These are phyloP conservation scores for Tolypocladium guangdongense DNA, from an alignment of 2,329 filamentous ascomycete genomes.

Conservation along the genomic window DNA sequence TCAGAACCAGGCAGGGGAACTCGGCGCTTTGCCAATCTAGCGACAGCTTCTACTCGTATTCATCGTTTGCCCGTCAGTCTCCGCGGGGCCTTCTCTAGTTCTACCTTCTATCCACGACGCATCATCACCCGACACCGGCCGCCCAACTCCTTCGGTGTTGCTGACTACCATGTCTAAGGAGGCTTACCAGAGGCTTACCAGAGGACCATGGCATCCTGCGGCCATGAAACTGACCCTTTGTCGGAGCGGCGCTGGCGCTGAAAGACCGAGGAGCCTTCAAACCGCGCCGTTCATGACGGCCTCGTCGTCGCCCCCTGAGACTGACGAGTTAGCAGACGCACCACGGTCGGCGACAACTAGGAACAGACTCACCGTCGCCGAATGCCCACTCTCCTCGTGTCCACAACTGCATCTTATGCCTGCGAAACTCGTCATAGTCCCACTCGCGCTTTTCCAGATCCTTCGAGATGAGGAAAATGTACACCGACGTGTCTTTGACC, in stretches of 20 bases:
- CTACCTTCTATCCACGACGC: not conserved
- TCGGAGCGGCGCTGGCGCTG: not conserved
- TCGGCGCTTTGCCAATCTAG: not conserved
- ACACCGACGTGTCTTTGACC: conserved; percentile 46
- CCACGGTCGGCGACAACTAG: not conserved
- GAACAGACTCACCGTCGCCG: conserved; percentile 21
- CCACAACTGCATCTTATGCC: conserved; percentile 55
- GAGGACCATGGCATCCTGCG: not conserved
- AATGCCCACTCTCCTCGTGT: conserved; percentile 38
- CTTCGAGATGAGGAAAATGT: conserved; percentile 46
- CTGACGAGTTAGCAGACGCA: not conserved
- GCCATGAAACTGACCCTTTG: not conserved
- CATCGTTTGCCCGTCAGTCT: not conserved
- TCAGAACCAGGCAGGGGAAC: not conserved
- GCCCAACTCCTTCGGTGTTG: not conserved
- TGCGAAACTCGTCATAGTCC: conserved; percentile 77
- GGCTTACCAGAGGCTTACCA: not conserved
- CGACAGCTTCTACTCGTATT: not conserved
- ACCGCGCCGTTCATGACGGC: not conserved
- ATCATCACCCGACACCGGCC: not conserved
- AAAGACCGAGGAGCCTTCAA: not conserved
- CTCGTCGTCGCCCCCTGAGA: not conserved
- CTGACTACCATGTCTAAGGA: not conserved
- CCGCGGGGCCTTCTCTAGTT: not conserved
- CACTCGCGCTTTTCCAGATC: conserved; percentile 65